phyloP scores from a whole-genome alignment of 2,329 filamentous ascomycete species.

The Alternaria hordeiaustralica region DNA sequence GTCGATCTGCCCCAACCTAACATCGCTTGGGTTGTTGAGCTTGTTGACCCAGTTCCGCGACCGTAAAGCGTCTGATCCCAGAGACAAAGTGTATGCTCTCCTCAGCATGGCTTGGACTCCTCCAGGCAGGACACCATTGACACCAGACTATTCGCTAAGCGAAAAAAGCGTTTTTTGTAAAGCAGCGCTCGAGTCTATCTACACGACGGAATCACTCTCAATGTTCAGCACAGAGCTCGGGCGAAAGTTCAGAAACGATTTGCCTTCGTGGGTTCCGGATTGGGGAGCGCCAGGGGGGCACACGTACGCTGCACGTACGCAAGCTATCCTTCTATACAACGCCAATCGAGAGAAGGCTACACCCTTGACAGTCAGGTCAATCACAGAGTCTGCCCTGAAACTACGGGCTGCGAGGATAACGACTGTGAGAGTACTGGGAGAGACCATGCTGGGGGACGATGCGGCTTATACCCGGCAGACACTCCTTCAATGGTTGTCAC shows the following conservation, averaged over 20 bases:
- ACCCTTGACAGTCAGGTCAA: not conserved
- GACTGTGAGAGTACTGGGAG: not conserved
- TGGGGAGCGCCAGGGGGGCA: slow-evolving; percentile 18
- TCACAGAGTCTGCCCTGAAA: not conserved
- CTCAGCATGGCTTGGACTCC: slow-evolving; percentile 9
- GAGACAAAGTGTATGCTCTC: slow-evolving; percentile 28
- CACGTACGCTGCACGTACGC: not conserved
- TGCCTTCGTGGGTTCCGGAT: slow-evolving; percentile 32
- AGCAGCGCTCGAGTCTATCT: not conserved
- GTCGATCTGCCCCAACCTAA: too few species aligned
- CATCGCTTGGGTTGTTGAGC: not conserved
- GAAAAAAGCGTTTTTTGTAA: not conserved
- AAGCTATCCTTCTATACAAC: slow-evolving; percentile 6
- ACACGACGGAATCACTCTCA: not conserved
- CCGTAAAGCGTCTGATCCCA: slow-evolving; percentile 20
- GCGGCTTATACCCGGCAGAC: not conserved
- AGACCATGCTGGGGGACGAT: not conserved
- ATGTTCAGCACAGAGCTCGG: slow-evolving; percentile 20
- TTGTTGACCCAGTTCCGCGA: not conserved
- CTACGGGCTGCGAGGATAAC: not conserved
- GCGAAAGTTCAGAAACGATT: slow-evolving; percentile 19
- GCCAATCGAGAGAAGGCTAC: not conserved
- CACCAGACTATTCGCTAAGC: slow-evolving; percentile 2
- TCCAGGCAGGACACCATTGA: not conserved
- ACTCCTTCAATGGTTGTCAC: not conserved